phyloP scores from a whole-genome alignment of 352 stramenopile species.

The Pythium folliculosum region DNA sequence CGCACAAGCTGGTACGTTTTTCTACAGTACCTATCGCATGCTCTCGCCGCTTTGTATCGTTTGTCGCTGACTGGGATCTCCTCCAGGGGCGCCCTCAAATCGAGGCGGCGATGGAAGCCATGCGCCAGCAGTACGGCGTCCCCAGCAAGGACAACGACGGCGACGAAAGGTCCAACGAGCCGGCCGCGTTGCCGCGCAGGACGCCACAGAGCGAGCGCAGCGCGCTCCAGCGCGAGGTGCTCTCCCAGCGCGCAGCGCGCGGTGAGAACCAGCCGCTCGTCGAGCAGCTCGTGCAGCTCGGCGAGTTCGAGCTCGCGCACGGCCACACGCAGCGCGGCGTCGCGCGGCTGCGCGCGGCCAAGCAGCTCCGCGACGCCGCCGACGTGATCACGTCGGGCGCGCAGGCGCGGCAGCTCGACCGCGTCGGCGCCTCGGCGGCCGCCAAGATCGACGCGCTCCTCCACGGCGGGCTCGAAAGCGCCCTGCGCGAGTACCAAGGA shows the following conservation, averaged over 20 bases:
- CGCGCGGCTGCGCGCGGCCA: slow-evolving; percentile 60
- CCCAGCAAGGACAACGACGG: neutral
- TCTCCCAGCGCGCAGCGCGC: slow-evolving; percentile 33
- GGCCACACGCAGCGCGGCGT: slow-evolving; percentile 55
- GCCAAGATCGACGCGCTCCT: slow-evolving; percentile 66
- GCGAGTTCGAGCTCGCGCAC: slow-evolving; percentile 52
- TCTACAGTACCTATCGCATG: neutral
- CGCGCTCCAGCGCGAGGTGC: slow-evolving; percentile 35
- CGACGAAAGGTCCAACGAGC: neutral
- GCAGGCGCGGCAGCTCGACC: slow-evolving; percentile 52
- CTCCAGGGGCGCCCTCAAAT: slow-evolving; percentile 36
- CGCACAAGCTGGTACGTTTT: slow-evolving; percentile 42
- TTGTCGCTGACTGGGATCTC: neutral
- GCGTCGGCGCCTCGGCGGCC: slow-evolving; percentile 46
- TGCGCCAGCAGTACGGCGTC: slow-evolving; percentile 38
- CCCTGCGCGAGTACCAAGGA: slow-evolving; percentile 52
- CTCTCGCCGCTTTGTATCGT: neutral
- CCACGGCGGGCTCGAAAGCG: slow-evolving; percentile 44
- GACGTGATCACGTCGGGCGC: slow-evolving; percentile 59
- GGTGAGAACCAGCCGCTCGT: slow-evolving; percentile 64
- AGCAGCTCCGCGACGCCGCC: slow-evolving; percentile 42
- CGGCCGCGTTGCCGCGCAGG: too few species aligned
- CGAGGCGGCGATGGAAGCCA: slow-evolving; percentile 41
- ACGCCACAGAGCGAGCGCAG: neutral
- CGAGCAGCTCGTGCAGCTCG: slow-evolving; percentile 56